Evolutionary conservation across 2,329 filamentous ascomycete species (phyloP).

Genomic region (Aspergillus fumigatus): DNA sequence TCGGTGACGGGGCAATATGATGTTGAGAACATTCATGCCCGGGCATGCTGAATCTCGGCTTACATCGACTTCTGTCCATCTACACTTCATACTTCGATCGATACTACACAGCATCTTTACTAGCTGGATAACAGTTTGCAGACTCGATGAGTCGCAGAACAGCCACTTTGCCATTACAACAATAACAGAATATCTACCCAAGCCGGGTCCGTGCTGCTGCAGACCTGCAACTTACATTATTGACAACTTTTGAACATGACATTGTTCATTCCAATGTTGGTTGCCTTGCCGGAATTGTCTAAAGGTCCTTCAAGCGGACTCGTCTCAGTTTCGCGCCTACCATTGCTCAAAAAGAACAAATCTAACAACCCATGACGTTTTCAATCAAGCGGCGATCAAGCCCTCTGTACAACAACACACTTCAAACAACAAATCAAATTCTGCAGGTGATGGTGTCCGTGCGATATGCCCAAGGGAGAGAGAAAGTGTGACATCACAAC

Average conservation of each 20-base stretch:
- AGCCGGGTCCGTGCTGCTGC: background rate
- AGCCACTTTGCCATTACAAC: background rate
- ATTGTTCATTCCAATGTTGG: background rate
- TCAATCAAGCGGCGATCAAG: background rate
- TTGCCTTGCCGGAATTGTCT: background rate
- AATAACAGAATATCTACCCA: background rate
- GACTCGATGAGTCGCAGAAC: background rate
- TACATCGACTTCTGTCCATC: background rate
- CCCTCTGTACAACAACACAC: background rate
- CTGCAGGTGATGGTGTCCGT: constrained; percentile 1
- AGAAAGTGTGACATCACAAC: constrained; percentile 28
- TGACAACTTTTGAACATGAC: background rate
- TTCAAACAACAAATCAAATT: background rate
- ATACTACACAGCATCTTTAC: background rate
- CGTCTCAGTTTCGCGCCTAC: background rate
- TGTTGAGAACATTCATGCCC: background rate
- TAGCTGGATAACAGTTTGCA: background rate
- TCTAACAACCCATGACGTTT: background rate
- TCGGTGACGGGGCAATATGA: background rate
- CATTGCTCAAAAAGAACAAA: background rate
- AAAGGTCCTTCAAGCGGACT: background rate
- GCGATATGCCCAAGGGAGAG: constrained; percentile 15
- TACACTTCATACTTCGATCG: background rate
- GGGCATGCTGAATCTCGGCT: background rate
- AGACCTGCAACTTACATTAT: background rate